A percentile compares a stretch with the other conserved stretches of the same genome.
Conservation (phyloP, 2,329 filamentous ascomycete species). For the Blastomyces silverae region DNA sequence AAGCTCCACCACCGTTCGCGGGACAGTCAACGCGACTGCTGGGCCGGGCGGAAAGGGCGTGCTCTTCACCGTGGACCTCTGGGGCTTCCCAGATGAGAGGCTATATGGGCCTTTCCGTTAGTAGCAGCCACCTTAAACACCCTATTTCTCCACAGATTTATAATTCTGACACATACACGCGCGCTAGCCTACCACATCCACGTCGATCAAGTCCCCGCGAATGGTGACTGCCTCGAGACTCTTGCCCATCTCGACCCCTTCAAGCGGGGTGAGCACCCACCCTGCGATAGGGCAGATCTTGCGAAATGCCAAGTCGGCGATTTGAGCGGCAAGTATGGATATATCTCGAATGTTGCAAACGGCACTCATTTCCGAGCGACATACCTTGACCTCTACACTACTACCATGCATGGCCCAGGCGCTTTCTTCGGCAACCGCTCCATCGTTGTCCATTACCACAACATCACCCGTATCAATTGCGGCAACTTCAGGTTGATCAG, state of each 20-base stretch:
- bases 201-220: constrained; percentile 52
- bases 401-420: constrained; percentile 36
- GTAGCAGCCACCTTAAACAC: constrained; percentile 25
- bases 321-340: constrained; percentile 65
- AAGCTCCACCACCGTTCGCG: constrained; percentile 51
- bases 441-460: constrained; percentile 49
- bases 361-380: constrained; percentile 27
- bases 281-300: constrained; percentile 54
- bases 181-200: constrained; percentile 64
- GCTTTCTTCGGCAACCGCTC: constrained; percentile 51
- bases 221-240: constrained; percentile 66
- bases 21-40: constrained; percentile 46
- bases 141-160: constrained; percentile 20
- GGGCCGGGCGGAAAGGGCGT: constrained; percentile 50
- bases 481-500: constrained; percentile 45
- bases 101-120: constrained; percentile 55
- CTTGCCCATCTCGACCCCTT: constrained; percentile 66
- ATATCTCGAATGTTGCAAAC: constrained; percentile 45
- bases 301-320: constrained; percentile 70
- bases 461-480: constrained; percentile 51
- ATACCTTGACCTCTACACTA: constrained; percentile 47
- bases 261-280: constrained; percentile 53
- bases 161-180: not conserved
- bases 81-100: constrained; percentile 48
- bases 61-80: constrained; percentile 50